Percentiles rank a stretch among this genome's conserved stretches.
phyloP scores from a whole-genome alignment of 768 basidiomycete species.

The Auricularia auricula-judae region DNA sequence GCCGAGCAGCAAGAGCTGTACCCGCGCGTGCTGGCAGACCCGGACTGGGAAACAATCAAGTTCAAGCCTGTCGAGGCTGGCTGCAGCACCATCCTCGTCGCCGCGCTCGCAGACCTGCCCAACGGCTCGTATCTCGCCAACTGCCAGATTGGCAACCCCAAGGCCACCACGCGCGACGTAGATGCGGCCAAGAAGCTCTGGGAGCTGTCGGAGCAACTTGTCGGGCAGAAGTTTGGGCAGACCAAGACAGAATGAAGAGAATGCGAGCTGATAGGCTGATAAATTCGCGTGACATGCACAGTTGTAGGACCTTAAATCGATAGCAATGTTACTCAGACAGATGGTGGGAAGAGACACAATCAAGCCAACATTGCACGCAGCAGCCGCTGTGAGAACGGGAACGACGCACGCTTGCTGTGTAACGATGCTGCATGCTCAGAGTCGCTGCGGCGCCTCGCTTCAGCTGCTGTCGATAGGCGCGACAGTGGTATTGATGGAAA shows the following conservation, averaged over 20 bases:
- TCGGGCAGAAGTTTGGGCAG: slow-evolving; percentile 1
- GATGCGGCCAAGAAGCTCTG: slow-evolving; percentile 20
- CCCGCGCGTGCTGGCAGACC: neutral
- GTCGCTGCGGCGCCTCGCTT: no score
- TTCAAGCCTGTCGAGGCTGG: slow-evolving; percentile 4
- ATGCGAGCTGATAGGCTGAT: no score
- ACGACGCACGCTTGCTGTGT: no score
- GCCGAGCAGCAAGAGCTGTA: neutral
- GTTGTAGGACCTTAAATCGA: no score
- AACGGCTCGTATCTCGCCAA: slow-evolving; percentile 17
- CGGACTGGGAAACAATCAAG: neutral
- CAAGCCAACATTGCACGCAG: no score
- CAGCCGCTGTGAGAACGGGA: no score
- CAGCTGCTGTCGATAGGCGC: no score
- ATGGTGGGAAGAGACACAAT: no score
- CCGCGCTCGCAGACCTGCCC: slow-evolving; percentile 19
- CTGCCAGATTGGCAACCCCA: slow-evolving; percentile 16
- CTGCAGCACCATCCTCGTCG: slow-evolving; percentile 17
- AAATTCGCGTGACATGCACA: no score
- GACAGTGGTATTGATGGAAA: no score
- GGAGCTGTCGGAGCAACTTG: slow-evolving; percentile 21
- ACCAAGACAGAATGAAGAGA: neutral
- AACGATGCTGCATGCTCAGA: no score
- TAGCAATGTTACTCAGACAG: no score
- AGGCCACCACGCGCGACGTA: slow-evolving; percentile 14